phyloP scores from a whole-genome alignment of 2,329 filamentous ascomycete genomes.

The Cercospora brassicicola region DNA sequence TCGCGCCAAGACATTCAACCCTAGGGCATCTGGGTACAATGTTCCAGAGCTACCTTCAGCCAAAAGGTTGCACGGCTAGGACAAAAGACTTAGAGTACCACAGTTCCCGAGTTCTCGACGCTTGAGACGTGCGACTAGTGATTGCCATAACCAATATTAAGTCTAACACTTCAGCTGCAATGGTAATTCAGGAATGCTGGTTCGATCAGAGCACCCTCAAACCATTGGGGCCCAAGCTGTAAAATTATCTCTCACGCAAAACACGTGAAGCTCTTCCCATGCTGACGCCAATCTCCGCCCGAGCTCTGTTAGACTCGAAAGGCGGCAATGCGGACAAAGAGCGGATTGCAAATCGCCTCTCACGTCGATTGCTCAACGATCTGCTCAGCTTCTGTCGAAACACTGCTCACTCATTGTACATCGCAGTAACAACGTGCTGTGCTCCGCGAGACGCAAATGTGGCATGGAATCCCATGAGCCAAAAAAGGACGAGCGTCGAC shows the following conservation, averaged over 20 bases:
- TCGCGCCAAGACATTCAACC: background rate
- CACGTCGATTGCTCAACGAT: background rate
- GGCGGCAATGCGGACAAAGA: background rate
- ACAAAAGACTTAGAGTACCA: background rate
- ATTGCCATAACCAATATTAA: background rate
- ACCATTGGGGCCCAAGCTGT: background rate
- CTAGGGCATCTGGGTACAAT: background rate
- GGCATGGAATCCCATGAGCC: background rate
- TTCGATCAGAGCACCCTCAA: background rate
- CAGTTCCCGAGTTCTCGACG: background rate
- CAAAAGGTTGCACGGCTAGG: background rate
- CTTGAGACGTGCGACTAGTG: background rate
- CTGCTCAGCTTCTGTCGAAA: background rate
- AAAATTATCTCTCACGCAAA: background rate
- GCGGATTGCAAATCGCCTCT: background rate
- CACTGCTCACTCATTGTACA: background rate
- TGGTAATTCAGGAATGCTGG: background rate
- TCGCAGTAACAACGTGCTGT: background rate
- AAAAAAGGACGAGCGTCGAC: background rate
- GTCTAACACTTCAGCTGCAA: background rate
- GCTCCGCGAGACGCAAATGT: background rate
- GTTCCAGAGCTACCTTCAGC: conserved; percentile 12
- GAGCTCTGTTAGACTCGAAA: background rate
- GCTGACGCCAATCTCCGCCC: background rate
- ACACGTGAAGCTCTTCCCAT: background rate